Base-by-base conservation (phyloP, 2,329 filamentous ascomycete species). In the Stemphylium beticola region DNA sequence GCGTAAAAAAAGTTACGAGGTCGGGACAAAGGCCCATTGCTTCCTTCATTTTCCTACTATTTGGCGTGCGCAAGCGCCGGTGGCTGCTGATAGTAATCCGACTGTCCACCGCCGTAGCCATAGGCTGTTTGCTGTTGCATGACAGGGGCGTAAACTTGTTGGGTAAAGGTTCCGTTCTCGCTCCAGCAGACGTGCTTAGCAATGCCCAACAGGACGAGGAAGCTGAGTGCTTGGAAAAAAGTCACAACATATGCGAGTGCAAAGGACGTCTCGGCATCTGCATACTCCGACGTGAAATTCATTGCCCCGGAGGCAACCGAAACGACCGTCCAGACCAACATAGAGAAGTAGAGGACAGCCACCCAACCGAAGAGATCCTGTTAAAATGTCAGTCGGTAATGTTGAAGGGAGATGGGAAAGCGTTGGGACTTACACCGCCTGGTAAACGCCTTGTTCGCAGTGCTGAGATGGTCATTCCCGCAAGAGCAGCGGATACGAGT, bases 281-380 rank as follows among this genome's bases (percentile, higher is more conserved):
- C 12, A 43, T 2, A 6, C 4, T 17, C 15, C 12, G 4, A 12
- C 56, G 39, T 15, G 1, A 24, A 3, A 18, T 4, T 24, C 2
- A 17, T 6, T 2, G 12, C 37, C 22, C 9, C 2, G 1, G 6
- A 0, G 12, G 17, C 34, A 18, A 58, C 41, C 11, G 41, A 56
- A 18, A 47, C n/a, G 38, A 64, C 47, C 29, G 67, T 11, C n/a
- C 24, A 67, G 22, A 68, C 8, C 6, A 67, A 31, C 58, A 69
- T 64, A 42, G 36, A 52, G 45, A 63, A 11, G 37, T 41, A 57
- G 18, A 71, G 57, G 20, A 49, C 57, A 6, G 54, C 43, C 12
- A 58, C 50, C 57, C 63, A 65, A 18, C 44, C 48, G 8, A 61
- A 18, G 18, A 71, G 58, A 6, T 56, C 55, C 69, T 72, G 31